Evolutionary conservation across 495 filamentous ascomycete genomes (phyloP).

Genomic region (Aspergillus asperescens): DNA sequence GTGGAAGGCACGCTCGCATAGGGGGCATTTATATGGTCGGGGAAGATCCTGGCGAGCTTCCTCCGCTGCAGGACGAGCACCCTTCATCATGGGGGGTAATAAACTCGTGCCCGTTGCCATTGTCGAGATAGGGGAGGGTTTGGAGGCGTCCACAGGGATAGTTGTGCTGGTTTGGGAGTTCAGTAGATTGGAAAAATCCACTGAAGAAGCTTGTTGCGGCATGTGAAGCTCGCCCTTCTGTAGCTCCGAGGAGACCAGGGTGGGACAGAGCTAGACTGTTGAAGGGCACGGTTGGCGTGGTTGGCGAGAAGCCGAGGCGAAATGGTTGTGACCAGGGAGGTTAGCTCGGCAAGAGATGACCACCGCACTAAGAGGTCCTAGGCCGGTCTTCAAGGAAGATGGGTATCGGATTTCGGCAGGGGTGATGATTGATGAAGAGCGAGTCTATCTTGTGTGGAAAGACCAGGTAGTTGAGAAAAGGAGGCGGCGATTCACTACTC

Average conservation of each 20-base stretch:
- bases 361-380: slow-evolving; percentile 25
- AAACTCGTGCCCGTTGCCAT: slow-evolving; percentile 69
- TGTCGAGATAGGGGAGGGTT: slow-evolving; percentile 21
- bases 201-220: slow-evolving; percentile 65
- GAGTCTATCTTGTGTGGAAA: background rate
- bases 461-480: background rate
- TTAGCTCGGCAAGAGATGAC: slow-evolving; percentile 30
- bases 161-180: slow-evolving; percentile 50
- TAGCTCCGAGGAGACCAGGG: slow-evolving; percentile 14
- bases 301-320: slow-evolving; percentile 22
- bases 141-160: slow-evolving; percentile 19
- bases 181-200: slow-evolving; percentile 75
- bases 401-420: slow-evolving; percentile 11
- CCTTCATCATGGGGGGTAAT: slow-evolving; percentile 61
- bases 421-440: slow-evolving; percentile 11
- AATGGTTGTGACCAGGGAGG: slow-evolving; percentile 21
- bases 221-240: slow-evolving; percentile 51
- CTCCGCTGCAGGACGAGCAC: slow-evolving; percentile 55
- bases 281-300: slow-evolving; percentile 10
- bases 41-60: slow-evolving; percentile 73
- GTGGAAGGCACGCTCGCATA: slow-evolving; percentile 99
- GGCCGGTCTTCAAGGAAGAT: slow-evolving; percentile 12
- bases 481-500: background rate
- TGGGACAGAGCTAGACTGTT: slow-evolving; percentile 24
- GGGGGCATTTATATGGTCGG: slow-evolving; percentile 93